Percentiles rank a stretch among this genome's conserved stretches.
Conservation (phyloP, 805 yeast genomes). For the Candida hungchunana region DNA sequence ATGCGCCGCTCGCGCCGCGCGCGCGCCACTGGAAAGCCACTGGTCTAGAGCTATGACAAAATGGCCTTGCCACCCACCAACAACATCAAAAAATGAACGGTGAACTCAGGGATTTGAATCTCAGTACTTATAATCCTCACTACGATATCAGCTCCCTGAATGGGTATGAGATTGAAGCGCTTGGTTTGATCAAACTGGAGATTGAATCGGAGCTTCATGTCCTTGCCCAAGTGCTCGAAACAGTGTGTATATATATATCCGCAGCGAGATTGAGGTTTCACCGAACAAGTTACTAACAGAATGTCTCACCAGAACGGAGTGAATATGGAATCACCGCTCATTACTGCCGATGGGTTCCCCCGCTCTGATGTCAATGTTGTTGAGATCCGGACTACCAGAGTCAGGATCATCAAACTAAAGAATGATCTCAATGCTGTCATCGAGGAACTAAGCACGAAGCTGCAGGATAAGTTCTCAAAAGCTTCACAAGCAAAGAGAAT, state of each 20-base stretch:
- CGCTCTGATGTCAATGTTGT: constrained; percentile 79
- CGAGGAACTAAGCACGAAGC: constrained; percentile 39
- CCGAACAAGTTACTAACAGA: constrained; percentile 9
- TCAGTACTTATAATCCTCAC: constrained; percentile 11
- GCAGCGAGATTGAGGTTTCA: no score
- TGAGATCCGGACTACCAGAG: constrained; percentile 55
- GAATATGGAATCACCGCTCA: constrained; percentile 60
- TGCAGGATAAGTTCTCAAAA: no score
- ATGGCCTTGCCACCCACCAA: background rate
- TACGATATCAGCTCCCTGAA: constrained; percentile 8
- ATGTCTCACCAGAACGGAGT: constrained; percentile 37
- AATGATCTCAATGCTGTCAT: constrained; percentile 62
- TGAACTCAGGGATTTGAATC: constrained; percentile 11
- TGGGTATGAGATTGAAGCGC: constrained; percentile 5
- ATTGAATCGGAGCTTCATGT: constrained; percentile 13
- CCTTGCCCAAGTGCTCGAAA: constrained; percentile 27
- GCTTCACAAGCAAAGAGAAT: constrained; percentile 5
- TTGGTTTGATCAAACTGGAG: constrained; percentile 13
- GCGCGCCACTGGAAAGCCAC: no score
- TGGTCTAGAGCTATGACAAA: no score
- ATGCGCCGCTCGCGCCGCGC: no score
- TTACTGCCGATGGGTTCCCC: constrained; percentile 80
- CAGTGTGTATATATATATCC: no score
- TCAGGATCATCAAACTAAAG: constrained; percentile 58
- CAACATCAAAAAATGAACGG: constrained; percentile 12